Evolutionary conservation across 345 rosid genomes (phyloP), one percentile per base, ranked within the genome.

Genomic region (Acer saccharum): DNA sequence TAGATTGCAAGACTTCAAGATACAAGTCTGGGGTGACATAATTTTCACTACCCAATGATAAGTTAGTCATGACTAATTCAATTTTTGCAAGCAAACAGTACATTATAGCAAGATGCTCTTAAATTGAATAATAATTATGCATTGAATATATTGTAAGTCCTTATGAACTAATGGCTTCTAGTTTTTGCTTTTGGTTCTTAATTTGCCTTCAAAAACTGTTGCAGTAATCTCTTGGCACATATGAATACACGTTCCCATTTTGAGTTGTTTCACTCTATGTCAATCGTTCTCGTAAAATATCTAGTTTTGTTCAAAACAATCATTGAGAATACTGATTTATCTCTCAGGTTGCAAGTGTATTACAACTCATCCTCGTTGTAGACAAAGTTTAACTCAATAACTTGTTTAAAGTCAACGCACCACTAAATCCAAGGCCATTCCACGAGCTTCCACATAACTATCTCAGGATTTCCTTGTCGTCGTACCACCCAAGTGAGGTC

Each of bases 181-280:
- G 6, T 27, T 23, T 48, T 23, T 48, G n/a, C 60, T 23, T 48
- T 23, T 23, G 39, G 10, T 1, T 50, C 39, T 32, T 32, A 32
- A 6, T 32, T 32, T 32, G 39, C 39, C 35, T 32, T 25, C 60
- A 17, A 69, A 50, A 69, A 25, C 11, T 46, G 39, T 69, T 60
- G 25, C 72, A 69, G 3, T 6, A 4, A 48, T 69, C 86, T 61
- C 79, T 83, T 11, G 92, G 90, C 27, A n/a, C n/a, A n/a, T 74
- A 71, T 61, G 81, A 68, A 39, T 63, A 85, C 21, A 67, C 3
- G 29, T 6, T 65, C 90, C 92, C 85, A 18, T 18, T 39, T 54
- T 60, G 77, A 0, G 32, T 73, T 32, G 76, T 78, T 1, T 86
- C 87, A 69, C 80, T 78, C 91, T 89, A 88, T n/a, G 76, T 69